Evolutionary conservation across 345 rosid species (phyloP), one percentile per base, ranked within the genome.

Genomic region (Streptanthus diversifolius): DNA sequence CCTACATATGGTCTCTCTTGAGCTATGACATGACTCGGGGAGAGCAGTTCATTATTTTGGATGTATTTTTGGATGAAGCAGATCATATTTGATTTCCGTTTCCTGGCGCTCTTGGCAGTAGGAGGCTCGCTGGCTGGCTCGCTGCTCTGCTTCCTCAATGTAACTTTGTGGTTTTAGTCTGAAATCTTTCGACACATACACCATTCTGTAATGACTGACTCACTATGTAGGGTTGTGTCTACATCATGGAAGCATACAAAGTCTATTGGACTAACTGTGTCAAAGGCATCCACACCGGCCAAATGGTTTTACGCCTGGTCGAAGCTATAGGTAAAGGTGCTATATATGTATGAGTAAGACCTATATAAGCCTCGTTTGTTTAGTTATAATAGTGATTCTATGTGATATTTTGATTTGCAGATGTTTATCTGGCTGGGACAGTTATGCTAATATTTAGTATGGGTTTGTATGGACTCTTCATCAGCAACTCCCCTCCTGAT

Each of bases 361-460:
- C 4, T 60, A 15, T 48, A 9, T 37, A 48, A 24, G 14, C 39
- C n/a, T 18, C 6, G 25, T 59, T 8, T 33, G 63, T 22, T 24
- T 53, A 0, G 49, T 53, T 45, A 15, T 21, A 11, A 12, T 36
- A 29, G 49, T 66, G 6, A 15, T 37, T 29, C 58, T 66, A 0
- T 48, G 68, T 71, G 64, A 33, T 3, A 0, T 7, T 21, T 5
- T 66, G 48, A 21, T 53, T 27, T 82, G 87, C 83, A 93, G 97
- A 93, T 88, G 91, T 91, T 60, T 93, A 93, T 82, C 87, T 93
- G 19, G 98, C 92, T 30, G 96, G 98, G 30, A 91, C 98, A 1
- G 98, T 91, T 61, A 93, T 93, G 98, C 45, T 93, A 3, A 93
- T 93, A 51, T 93, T 93, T 41, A 95, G 96, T 7, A 93, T 91